Conservation (phyloP, 345 rosid genomes). For the Microthlaspi erraticum region DNA sequence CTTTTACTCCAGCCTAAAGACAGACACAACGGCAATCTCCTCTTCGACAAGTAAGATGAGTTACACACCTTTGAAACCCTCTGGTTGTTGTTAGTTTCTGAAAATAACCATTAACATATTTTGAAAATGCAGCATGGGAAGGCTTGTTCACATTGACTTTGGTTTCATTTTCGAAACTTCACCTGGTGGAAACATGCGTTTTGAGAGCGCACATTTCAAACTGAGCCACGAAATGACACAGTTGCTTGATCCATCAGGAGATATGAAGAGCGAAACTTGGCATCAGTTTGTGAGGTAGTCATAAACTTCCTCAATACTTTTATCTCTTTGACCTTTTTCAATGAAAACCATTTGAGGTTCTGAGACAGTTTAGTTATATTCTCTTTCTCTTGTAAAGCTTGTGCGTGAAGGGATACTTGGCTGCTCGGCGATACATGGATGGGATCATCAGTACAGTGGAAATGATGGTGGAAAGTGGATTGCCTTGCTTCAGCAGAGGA, state of each 20-base stretch:
- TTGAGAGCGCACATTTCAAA: constrained; percentile 92
- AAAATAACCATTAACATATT: background rate
- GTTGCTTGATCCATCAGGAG: constrained; percentile 77
- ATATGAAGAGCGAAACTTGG: constrained; percentile 89
- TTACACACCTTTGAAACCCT: background rate
- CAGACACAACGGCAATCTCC: constrained; percentile 94
- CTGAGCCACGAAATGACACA: constrained; percentile 97
- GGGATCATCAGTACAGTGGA: constrained; percentile 74
- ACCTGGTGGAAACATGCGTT: constrained; percentile 87
- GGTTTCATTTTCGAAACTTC: constrained; percentile 91
- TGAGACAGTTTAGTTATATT: background rate
- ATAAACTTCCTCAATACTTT: background rate
- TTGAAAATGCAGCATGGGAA: constrained; percentile 63
- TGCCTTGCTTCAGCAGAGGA: constrained; percentile 90
- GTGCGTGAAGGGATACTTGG: constrained; percentile 83
- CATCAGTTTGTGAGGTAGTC: constrained; percentile 67
- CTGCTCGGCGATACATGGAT: constrained; percentile 79
- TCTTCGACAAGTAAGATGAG: constrained; percentile 62
- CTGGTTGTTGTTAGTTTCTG: too few relatives aligned
- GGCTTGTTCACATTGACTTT: constrained; percentile 93
- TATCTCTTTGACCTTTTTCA: background rate
- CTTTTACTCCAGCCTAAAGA: constrained; percentile 94
- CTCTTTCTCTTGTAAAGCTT: constrained; percentile 47
- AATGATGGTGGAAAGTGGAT: constrained; percentile 86
- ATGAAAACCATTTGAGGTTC: background rate